phyloP scores from a whole-genome alignment of 331 rosid genomes.

The Quercus lobata region DNA sequence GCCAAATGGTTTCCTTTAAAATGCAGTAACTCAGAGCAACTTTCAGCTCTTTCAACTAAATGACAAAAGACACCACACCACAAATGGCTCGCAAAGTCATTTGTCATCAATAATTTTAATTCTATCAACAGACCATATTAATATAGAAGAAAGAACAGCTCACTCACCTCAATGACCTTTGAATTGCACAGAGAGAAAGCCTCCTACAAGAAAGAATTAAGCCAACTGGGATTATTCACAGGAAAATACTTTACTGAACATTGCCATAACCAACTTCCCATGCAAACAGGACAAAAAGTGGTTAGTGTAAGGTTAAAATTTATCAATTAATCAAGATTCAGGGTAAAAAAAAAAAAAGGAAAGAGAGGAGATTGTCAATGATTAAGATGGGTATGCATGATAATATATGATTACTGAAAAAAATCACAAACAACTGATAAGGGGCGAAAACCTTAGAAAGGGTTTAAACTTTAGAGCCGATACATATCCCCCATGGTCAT shows the following conservation, averaged over 20 bases:
- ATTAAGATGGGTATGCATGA: not conserved
- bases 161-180: constrained; percentile 76
- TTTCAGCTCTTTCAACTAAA: not conserved
- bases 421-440: not conserved
- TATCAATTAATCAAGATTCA: not conserved
- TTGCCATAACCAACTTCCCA: not conserved
- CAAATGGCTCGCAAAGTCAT: not conserved
- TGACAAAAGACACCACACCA: not conserved
- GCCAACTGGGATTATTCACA: constrained; percentile 7
- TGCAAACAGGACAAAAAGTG: not conserved
- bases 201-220: constrained; percentile 51
- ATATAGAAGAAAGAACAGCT: constrained; percentile 9
- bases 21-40: not conserved
- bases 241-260: not conserved
- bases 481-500: not conserved
- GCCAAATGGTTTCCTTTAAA: not conserved
- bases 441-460: not conserved
- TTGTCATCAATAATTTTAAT: constrained; percentile 8
- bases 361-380: not conserved
- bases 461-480: not conserved
- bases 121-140: not conserved
- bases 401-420: not conserved
- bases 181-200: constrained; percentile 84
- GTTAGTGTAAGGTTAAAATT: not conserved
- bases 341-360: not conserved